These are phyloP conservation scores for Aspergillus floridensis DNA, from an alignment of 2,329 filamentous ascomycete genomes.

Conservation along the genomic window DNA sequence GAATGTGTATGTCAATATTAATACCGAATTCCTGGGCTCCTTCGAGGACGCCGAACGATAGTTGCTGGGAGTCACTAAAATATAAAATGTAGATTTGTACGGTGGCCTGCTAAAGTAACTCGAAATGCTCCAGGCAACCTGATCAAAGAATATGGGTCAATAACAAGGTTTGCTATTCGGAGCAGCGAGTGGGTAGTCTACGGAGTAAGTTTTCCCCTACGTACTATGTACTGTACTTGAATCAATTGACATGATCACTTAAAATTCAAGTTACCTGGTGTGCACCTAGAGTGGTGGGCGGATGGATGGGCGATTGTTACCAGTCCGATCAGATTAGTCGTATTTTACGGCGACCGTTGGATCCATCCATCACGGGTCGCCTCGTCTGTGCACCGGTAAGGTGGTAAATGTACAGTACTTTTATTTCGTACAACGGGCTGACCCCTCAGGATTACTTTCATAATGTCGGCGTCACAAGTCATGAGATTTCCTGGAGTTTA, in stretches of 20 bases:
- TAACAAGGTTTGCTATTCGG: not conserved
- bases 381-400: constrained; percentile 19
- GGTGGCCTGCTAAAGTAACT: not conserved
- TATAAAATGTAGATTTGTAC: not conserved
- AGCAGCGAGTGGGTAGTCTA: not conserved
- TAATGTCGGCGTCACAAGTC: constrained; percentile 3
- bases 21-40: not conserved
- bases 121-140: not conserved
- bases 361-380: constrained; percentile 18
- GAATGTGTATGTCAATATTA: not conserved
- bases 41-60: not conserved
- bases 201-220: not conserved
- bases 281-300: constrained; percentile 4
- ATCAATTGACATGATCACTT: not conserved
- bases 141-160: not conserved
- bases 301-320: constrained; percentile 1
- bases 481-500: not conserved
- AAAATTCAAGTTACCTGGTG: not conserved
- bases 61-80: not conserved
- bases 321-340: constrained; percentile 16
- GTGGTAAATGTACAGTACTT: not conserved
- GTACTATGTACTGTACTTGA: too few species aligned
- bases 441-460: not conserved
- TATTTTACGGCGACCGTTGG: constrained; percentile 19
- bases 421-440: not conserved